Evolutionary conservation across 2,329 filamentous ascomycete genomes (phyloP), one percentile per base, ranked within the genome.

Genomic region (Periglandula ipomoeae): DNA sequence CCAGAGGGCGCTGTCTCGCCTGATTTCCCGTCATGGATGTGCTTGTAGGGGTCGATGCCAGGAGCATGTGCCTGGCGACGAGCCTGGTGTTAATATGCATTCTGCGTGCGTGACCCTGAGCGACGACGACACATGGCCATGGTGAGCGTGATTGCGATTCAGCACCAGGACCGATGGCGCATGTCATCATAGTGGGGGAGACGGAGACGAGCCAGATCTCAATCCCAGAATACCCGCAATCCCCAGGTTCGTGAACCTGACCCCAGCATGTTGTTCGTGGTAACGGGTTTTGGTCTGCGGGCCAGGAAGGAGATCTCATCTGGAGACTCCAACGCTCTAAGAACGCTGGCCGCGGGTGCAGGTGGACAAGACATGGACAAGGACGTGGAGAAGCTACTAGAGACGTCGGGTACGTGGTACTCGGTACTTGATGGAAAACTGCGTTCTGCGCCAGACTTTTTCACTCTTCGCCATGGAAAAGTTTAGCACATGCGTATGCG

Each of bases 71-170:
- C n/a, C n/a, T n/a, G n/a, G n/a, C n/a, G n/a, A n/a, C n/a, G n/a
- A 15, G 2, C 30, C 30, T 32, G 11, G 7, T 13, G 30, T 15
- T 32, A 10, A 32, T 9, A 8, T 32, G 11, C 5, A 10, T 32
- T 32, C 15, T 32, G 30, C 11, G 10, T 32, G 30, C 30, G 30
- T 11, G 30, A 1, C 10, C 30, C 30, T 32, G 15, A 15, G 30
- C n/a, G n/a, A 13, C 30, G 10, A 15, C 30, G 11, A 32, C 30
- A 32, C 79, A 38, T 38, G 35, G n/a, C n/a, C 35, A 19, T 38
- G 1, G 19, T 38, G 35, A 17, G 35, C 19, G 35, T 19, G n/a
- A 17, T 38, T 38, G n/a, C 30, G 30, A 3, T 32, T 7, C 30
- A 15, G 7, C 10, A 15, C 30, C 30, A 15, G 30, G 15, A 32